A percentile compares a stretch with the other conserved stretches of the same genome.
phyloP scores from a whole-genome alignment of 192 early-diverging fungal species.

The Geranomyces michiganensis region DNA sequence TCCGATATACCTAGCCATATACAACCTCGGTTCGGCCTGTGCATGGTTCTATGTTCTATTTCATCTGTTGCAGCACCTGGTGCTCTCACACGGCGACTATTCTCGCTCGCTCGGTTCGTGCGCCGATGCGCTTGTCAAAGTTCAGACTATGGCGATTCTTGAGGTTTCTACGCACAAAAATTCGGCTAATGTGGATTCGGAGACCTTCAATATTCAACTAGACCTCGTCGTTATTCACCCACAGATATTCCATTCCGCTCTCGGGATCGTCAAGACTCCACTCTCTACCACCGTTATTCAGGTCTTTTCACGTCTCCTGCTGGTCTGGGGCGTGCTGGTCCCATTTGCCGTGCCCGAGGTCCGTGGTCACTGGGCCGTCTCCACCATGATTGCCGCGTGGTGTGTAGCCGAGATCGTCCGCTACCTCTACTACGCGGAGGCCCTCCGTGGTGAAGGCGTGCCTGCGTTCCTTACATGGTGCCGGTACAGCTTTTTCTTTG shows the following conservation, averaged over 20 bases:
- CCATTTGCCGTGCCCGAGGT: slow-evolving; percentile 48
- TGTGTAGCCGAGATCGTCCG: slow-evolving; percentile 87
- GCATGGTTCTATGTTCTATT: slow-evolving; percentile 82
- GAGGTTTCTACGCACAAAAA: slow-evolving; percentile 62
- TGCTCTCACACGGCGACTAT: slow-evolving; percentile 57
- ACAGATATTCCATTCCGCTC: not conserved
- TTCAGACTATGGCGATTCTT: slow-evolving; percentile 83
- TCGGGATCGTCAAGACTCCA: slow-evolving; percentile 82
- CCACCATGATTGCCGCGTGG: slow-evolving; percentile 92
- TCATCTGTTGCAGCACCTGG: slow-evolving; percentile 56
- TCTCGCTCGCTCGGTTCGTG: slow-evolving; percentile 63
- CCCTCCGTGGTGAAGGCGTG: slow-evolving; percentile 61
- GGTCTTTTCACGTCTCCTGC: slow-evolving; percentile 80
- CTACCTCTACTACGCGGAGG: slow-evolving; percentile 86
- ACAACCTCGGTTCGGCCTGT: slow-evolving; percentile 78
- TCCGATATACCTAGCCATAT: slow-evolving; percentile 74
- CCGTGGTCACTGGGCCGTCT: slow-evolving; percentile 60
- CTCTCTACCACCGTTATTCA: slow-evolving; percentile 81
- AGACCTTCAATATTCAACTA: not conserved
- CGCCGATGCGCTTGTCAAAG: slow-evolving; percentile 64
- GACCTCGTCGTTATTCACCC: slow-evolving; percentile 10
- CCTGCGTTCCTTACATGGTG: slow-evolving; percentile 67
- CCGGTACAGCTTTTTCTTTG: slow-evolving; percentile 93
- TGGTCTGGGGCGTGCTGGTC: slow-evolving; percentile 81
- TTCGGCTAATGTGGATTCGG: too few species aligned